Evolutionary conservation across 176 grass and related monocot genomes (phyloP).

Genomic region (Triticum dicoccoides): DNA sequence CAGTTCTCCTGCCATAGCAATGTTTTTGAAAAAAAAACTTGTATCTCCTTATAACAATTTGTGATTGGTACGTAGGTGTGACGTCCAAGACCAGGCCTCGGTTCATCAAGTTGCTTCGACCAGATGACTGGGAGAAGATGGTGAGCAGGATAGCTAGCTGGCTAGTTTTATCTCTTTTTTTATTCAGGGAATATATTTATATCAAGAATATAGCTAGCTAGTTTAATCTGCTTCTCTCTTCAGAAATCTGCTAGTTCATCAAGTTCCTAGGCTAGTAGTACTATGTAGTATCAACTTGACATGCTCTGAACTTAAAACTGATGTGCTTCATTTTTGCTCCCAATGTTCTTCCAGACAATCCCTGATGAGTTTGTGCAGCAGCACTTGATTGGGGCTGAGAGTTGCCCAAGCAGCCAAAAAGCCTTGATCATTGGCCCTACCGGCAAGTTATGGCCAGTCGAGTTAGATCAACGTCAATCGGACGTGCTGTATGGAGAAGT

Average conservation of each 20-base stretch:
- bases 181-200: no score
- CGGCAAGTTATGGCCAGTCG: constrained; percentile 19
- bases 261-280: neutral
- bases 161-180: no score
- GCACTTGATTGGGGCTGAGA: constrained; percentile 11
- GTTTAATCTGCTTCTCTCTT: neutral
- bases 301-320: neutral
- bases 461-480: neutral
- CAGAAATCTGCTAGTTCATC: no score
- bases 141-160: neutral
- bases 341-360: constrained; percentile 20
- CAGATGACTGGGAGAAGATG: constrained; percentile 28
- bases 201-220: neutral
- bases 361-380: constrained; percentile 34
- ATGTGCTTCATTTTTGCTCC: neutral
- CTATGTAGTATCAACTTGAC: neutral
- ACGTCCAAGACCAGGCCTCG: constrained; percentile 17
- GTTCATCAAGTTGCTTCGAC: constrained; percentile 23
- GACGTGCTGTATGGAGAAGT: constrained; percentile 18
- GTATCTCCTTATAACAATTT: neutral
- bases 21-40: no score
- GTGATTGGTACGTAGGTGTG: neutral
- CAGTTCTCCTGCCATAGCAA: no score
- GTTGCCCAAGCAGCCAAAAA: neutral
- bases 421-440: constrained; percentile 18